Evolutionary conservation across 306 rosid genomes (phyloP).

Genomic region (Parietaria judaica): DNA sequence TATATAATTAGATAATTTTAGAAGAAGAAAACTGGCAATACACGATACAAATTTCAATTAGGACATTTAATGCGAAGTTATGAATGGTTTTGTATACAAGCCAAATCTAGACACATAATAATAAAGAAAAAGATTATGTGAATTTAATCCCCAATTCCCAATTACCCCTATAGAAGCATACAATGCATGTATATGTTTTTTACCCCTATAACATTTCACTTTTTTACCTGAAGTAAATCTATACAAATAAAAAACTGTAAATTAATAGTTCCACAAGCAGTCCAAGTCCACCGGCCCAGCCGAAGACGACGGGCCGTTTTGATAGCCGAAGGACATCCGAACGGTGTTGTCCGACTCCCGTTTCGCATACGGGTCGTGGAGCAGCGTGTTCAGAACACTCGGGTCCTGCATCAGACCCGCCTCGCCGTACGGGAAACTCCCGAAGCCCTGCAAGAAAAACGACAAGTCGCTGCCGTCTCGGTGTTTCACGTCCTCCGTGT

Average conservation of each 20-base stretch:
- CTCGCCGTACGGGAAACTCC: slow-evolving; percentile 21
- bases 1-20: no score
- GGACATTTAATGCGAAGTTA: slow-evolving; percentile 6
- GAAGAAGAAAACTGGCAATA: not conserved
- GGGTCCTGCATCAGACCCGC: slow-evolving; percentile 25
- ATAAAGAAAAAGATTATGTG: not conserved
- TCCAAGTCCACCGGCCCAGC: slow-evolving; percentile 36
- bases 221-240: not conserved
- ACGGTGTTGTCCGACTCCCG: slow-evolving; percentile 31
- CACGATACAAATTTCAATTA: slow-evolving; percentile 9
- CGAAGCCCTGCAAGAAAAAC: slow-evolving; percentile 14
- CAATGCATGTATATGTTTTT: slow-evolving; percentile 8
- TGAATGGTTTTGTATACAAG: slow-evolving; percentile 12
- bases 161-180: no score
- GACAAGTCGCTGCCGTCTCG: not conserved
- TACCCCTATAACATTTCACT: not conserved
- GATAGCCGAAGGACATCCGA: slow-evolving; percentile 26
- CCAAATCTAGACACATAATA: slow-evolving; percentile 6
- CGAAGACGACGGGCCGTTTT: slow-evolving; percentile 38
- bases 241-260: slow-evolving; percentile 15
- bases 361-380: slow-evolving; percentile 26
- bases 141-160: not conserved
- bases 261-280: slow-evolving; percentile 47
- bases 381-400: slow-evolving; percentile 34
- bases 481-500: slow-evolving; percentile 29